A percentile compares a stretch with the other conserved stretches of the same genome.
Evolutionary conservation across 2,329 filamentous ascomycete genomes (phyloP).

Genomic region (Lachnellula cervina): DNA sequence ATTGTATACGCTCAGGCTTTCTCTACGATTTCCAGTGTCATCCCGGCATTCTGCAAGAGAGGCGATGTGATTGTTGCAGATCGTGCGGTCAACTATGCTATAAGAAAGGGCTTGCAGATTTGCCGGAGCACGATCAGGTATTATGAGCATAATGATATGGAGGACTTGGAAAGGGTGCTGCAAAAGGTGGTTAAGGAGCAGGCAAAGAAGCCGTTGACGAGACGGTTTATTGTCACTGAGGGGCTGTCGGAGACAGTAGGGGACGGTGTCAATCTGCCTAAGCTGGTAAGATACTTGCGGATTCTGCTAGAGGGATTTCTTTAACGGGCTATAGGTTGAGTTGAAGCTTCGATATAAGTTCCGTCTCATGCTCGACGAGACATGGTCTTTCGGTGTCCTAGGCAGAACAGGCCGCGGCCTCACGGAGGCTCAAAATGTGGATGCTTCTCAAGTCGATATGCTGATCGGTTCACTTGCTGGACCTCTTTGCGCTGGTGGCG

Average conservation of each 20-base stretch:
- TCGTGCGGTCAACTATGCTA: slow-evolving; percentile 86
- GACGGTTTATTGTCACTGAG: slow-evolving; percentile 94
- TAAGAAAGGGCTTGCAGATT: slow-evolving; percentile 90
- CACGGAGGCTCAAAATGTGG: slow-evolving; percentile 95
- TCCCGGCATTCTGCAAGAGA: slow-evolving; percentile 93
- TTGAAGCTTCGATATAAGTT: slow-evolving; percentile 97
- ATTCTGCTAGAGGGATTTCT: neutral
- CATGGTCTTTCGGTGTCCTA: slow-evolving; percentile 92
- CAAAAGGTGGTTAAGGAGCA: slow-evolving; percentile 84
- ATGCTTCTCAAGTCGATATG: slow-evolving; percentile 92
- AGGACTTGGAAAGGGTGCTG: slow-evolving; percentile 82
- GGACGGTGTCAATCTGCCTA: slow-evolving; percentile 78
- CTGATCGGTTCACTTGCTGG: slow-evolving; percentile 90
- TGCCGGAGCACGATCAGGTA: slow-evolving; percentile 85
- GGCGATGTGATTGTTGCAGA: slow-evolving; percentile 97
- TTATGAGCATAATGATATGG: slow-evolving; percentile 96
- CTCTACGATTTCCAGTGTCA: slow-evolving; percentile 93
- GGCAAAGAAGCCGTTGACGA: slow-evolving; percentile 73
- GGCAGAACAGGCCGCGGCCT: slow-evolving; percentile 87
- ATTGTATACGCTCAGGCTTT: slow-evolving; percentile 97
- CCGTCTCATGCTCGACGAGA: slow-evolving; percentile 94
- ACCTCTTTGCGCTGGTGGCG: slow-evolving; percentile 84
- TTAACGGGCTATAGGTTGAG: slow-evolving; percentile 57
- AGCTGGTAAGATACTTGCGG: slow-evolving; percentile 55
- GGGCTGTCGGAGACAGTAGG: slow-evolving; percentile 88